Conservation (phyloP, 108 stramenopile genomes). For the Seminavis robusta region DNA sequence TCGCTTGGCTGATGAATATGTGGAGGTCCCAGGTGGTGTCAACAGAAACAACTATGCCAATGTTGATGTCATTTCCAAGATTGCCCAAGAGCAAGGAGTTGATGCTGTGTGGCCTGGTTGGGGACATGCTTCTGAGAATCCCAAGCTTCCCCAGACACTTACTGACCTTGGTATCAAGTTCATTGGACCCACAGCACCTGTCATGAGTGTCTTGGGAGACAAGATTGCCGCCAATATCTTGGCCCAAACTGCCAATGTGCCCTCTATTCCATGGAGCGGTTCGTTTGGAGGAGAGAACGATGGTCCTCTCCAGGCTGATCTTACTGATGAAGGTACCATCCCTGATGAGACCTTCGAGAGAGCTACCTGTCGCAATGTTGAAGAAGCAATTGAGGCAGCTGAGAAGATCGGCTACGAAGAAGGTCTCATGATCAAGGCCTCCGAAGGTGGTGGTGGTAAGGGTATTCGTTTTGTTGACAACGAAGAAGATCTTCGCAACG, state of each 20-base stretch:
- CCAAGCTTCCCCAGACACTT: constrained; percentile 74
- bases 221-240: constrained; percentile 95
- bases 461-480: constrained; percentile 97
- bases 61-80: constrained; percentile 81
- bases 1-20: constrained; percentile 91
- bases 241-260: constrained; percentile 93
- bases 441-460: constrained; percentile 98
- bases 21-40: constrained; percentile 90
- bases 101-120: constrained; percentile 97
- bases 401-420: constrained; percentile 92
- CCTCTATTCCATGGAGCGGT: constrained; percentile 96
- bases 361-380: constrained; percentile 84
- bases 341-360: constrained; percentile 92
- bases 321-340: constrained; percentile 94
- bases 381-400: constrained; percentile 93
- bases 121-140: constrained; percentile 95
- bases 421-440: constrained; percentile 98
- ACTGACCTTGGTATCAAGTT: constrained; percentile 82
- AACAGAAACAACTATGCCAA: constrained; percentile 95
- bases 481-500: constrained; percentile 80
- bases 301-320: constrained; percentile 85
- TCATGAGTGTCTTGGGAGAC: constrained; percentile 94
- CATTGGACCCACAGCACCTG: constrained; percentile 91
- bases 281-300: constrained; percentile 88
- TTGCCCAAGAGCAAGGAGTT: constrained; percentile 81